Conservation (phyloP, 768 basidiomycete genomes). For the Rhodotorula sphaerocarpa region DNA sequence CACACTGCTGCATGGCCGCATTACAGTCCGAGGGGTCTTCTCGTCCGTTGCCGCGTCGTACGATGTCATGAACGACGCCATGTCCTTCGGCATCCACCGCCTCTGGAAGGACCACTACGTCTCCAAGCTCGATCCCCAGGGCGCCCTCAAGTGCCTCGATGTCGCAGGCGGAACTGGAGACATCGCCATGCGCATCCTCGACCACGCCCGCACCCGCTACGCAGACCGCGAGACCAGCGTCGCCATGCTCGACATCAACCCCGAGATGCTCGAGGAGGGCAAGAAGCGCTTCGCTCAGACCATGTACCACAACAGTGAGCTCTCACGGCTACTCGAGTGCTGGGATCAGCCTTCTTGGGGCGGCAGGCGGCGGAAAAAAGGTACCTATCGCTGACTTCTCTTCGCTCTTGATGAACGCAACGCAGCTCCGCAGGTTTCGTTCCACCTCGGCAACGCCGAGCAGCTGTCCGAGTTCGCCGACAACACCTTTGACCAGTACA, state of each 20-base stretch:
- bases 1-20: not conserved
- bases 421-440: conserved; percentile 55
- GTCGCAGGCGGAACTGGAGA: conserved; percentile 96
- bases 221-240: conserved; percentile 83
- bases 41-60: conserved; percentile 90
- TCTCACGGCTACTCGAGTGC: conserved; percentile 8
- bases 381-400: not conserved
- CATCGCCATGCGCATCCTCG: conserved; percentile 86
- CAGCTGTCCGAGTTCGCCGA: conserved; percentile 63
- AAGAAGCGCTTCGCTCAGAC: conserved; percentile 84
- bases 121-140: conserved; percentile 48
- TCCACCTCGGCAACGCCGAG: conserved; percentile 90
- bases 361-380: no score
- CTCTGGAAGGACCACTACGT: conserved; percentile 87
- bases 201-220: conserved; percentile 78
- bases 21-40: conserved; percentile 76
- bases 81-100: conserved; percentile 89
- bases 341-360: no score
- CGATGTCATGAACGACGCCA: conserved; percentile 99
- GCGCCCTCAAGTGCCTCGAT: conserved; percentile 68
- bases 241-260: conserved; percentile 86
- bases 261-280: conserved; percentile 89
- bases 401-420: conserved; percentile 28
- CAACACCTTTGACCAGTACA: conserved; percentile 88
- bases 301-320: conserved; percentile 90